Evolutionary conservation across 2,329 filamentous ascomycete genomes (phyloP), one percentile per base, ranked within the genome.

Genomic region (Cordyceps javanica): DNA sequence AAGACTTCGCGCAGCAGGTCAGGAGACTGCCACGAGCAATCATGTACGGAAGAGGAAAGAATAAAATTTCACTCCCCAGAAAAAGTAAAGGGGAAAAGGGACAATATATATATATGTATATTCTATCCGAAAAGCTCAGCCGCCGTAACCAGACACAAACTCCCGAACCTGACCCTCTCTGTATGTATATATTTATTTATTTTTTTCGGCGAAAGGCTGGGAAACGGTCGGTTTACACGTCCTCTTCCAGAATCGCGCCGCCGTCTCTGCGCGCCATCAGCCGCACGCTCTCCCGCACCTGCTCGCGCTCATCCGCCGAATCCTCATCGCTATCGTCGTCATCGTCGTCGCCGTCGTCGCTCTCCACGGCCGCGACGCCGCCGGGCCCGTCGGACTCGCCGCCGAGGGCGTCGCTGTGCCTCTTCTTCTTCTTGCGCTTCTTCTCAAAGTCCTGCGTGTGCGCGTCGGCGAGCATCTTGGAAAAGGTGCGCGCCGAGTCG

Each of bases 371-470:
- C 10, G 64, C 61, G 1, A 55, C 60, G 0, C 55, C 60, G 30
- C 19, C 38, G 11, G 36, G n/a, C 3, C 14, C 54, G 25, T 36
- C 28, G 9, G 59, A 61, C 11, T 45, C 39, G 11, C 14, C 25
- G 34, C 39, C 53, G 11, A 38, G 8, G 5, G 30, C 30, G 11
- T 26, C 41, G 3, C 19, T 16, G 19, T 13, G 32, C 14, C 10
- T 3, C 36, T 28, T 42, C 11, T 64, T 60, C 0, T 61, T 65
- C 64, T 69, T 73, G 61, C 83, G 81, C 69, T 84, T 89, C 75
- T 94, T 88, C 73, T 95, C 89, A 69, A 97, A 97, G 73, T 97
- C 93, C 70, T 96, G 88, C 60, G 83, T 88, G 70, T 97, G 94
- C 6, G 93, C 93, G 60, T 87, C 82, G 4, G 90, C 88, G 63